Evolutionary conservation across 179 eudicot genomes (phyloP), one percentile per base, ranked within the genome.

Genomic region (Pouteria campechiana): DNA sequence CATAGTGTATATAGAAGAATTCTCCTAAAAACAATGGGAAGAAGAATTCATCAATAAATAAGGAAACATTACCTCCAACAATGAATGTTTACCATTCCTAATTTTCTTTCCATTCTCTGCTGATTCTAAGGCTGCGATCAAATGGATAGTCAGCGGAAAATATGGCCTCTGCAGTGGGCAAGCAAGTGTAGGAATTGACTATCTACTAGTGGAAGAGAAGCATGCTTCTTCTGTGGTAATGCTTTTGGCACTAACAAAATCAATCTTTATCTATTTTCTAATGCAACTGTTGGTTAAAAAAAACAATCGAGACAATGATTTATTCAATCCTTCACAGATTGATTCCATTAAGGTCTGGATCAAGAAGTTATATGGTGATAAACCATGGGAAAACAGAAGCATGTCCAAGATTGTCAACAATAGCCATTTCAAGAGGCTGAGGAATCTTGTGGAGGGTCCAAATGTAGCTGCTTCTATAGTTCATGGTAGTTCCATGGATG

Each of bases 91-190:
- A n/a, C n/a, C n/a, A n/a, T n/a, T n/a, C n/a, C 67, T 2, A 34
- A 72, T 50, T 69, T 66, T 41, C 77, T 70, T 11, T 17, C 12
- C 13, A 70, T 72, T n/a, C n/a, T n/a, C n/a, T 32, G 28, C 14
- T 30, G 41, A 32, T 32, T 44, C 49, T 0, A 43, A 89, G 98
- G 87, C 79, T 61, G 87, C 89, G 40, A 46, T 67, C 19, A 76
- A 70, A 49, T 64, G 98, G 67, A 52, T 90, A 17, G 71, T 55
- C 25, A 72, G 88, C 10, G 96, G 80, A 11, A 90, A 90, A 44
- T 90, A 94, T 94, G 98, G 95, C 2, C 60, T 70, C 1, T 74
- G 82, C 47, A 49, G 61, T 30, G 98, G 98, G 12, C 98, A 90
- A 71, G 94, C 98, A 17, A 86, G 98, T 57, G 56, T 90, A 19